phyloP scores from a whole-genome alignment of 768 basidiomycete species.

The Butyriboletus loyo region DNA sequence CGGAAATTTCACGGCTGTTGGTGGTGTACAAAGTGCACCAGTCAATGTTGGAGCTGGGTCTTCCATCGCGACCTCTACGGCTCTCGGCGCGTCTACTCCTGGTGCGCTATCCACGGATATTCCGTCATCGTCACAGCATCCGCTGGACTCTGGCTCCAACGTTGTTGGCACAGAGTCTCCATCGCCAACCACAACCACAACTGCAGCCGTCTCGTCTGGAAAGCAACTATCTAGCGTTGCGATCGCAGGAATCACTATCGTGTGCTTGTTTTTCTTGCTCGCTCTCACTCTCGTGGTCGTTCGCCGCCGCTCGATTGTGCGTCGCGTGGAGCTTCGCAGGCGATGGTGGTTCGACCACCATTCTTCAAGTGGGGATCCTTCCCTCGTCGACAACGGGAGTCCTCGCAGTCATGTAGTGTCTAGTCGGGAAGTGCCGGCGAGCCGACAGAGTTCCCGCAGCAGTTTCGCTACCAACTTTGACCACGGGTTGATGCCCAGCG shows the following conservation, averaged over 20 bases:
- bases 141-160: constrained; percentile 3
- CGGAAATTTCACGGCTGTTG: not conserved
- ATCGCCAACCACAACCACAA: constrained; percentile 6
- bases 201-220: constrained; percentile 12
- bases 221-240: constrained; percentile 41
- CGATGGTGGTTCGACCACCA: constrained; percentile 45
- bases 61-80: not conserved
- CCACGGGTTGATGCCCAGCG: constrained; percentile 32
- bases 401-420: constrained; percentile 10
- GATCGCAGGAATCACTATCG: constrained; percentile 45
- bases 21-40: not conserved
- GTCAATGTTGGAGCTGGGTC: not conserved
- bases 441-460: constrained; percentile 43
- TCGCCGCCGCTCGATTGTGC: constrained; percentile 44
- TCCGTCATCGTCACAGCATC: constrained; percentile 3
- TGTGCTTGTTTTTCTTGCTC: constrained; percentile 32
- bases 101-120: not conserved
- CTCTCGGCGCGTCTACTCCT: not conserved
- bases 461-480: constrained; percentile 69
- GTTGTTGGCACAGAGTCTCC: constrained; percentile 16
- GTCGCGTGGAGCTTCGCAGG: constrained; percentile 41
- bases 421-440: constrained; percentile 15
- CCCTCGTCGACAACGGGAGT: constrained; percentile 8
- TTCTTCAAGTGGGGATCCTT: not conserved
- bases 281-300: constrained; percentile 40